These are phyloP conservation scores for Heliocybe sulcata DNA, from an alignment of 1,284 basidiomycete genomes.

Conservation along the genomic window DNA sequence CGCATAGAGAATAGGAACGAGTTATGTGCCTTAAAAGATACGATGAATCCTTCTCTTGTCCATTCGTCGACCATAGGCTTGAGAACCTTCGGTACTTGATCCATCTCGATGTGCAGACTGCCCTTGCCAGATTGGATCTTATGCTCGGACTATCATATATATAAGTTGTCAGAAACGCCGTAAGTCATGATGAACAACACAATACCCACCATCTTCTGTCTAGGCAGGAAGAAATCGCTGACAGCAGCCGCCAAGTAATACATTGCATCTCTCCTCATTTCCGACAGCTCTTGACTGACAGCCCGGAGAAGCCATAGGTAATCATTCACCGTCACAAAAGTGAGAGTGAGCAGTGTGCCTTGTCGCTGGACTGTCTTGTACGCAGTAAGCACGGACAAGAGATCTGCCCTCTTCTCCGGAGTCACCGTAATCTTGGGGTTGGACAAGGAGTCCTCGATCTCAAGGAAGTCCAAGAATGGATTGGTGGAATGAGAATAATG, in stretches of 20 bases:
- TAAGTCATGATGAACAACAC: background rate
- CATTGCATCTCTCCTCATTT: constrained; percentile 70
- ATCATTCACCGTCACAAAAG: constrained; percentile 94
- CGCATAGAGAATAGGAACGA: background rate
- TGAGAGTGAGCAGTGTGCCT: constrained; percentile 77
- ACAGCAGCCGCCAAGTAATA: constrained; percentile 98
- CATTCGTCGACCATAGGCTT: constrained; percentile 92
- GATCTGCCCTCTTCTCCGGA: constrained; percentile 50
- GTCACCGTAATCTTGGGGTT: constrained; percentile 57
- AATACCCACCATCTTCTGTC: constrained; percentile 71
- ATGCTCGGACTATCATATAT: constrained; percentile 72
- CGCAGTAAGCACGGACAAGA: constrained; percentile 69
- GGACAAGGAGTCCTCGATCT: constrained; percentile 42
- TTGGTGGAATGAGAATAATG: constrained; percentile 98
- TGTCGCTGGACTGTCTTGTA: constrained; percentile 78
- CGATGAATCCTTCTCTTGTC: constrained; percentile 87
- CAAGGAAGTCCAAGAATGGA: constrained; percentile 95
- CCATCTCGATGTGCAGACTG: constrained; percentile 93
- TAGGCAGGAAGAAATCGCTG: constrained; percentile 94
- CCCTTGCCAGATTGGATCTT: constrained; percentile 98
- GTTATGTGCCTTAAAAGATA: constrained; percentile 85
- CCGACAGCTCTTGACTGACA: constrained; percentile 66
- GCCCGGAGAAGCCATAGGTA: constrained; percentile 91
- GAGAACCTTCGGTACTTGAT: constrained; percentile 95
- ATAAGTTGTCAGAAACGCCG: background rate